Evolutionary conservation across 2,329 filamentous ascomycete genomes (phyloP), one percentile per base, ranked within the genome.

Genomic region (Aspergillus hortae): DNA sequence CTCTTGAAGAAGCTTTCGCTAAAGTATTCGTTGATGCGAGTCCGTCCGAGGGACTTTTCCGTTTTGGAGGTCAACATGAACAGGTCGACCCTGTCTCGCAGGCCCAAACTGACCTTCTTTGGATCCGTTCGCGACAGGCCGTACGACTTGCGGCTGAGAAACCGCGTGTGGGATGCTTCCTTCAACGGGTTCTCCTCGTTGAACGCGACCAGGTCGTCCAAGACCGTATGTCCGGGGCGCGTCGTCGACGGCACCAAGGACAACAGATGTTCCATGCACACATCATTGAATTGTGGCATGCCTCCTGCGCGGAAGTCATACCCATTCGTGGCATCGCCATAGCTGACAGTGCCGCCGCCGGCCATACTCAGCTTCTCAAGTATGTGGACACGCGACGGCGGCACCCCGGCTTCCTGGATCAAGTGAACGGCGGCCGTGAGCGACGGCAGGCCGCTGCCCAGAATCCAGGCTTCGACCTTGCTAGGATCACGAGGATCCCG

Each of bases 381-480:
- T 23, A 73, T 65, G 27, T 68, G 69, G 51, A 73, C 67, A 38
- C 64, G 63, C 10, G 58, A 52, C 0, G 69, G 62, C 0, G 67
- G 65, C 40, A 72, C 61, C 40, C 66, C 62, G 15, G 62, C 68
- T 52, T 72, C 69, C 33, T 62, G 56, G 17, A 73, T 61, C 9
- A 72, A 61, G 52, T 72, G 65, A 14, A 67, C 66, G n/a, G 68
- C 65, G 5, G 70, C 61, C 14, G 71, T 64, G 17, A 73, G 59
- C 0, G 68, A 66, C 1, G 69, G 62, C 6, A 72, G 64, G 17
- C 70, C 69, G 4, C 64, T 64, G 25, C 70, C 70, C 7, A 73
- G 58, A 21, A 73, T 67, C 62, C 64, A 72, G 43, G 62, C 67
- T 14, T 64, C 53, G n/a, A 62, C 27, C 12, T 43, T 36, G n/a